phyloP scores from a whole-genome alignment of 129 eudicot genomes.

The Escallonia rubra region DNA sequence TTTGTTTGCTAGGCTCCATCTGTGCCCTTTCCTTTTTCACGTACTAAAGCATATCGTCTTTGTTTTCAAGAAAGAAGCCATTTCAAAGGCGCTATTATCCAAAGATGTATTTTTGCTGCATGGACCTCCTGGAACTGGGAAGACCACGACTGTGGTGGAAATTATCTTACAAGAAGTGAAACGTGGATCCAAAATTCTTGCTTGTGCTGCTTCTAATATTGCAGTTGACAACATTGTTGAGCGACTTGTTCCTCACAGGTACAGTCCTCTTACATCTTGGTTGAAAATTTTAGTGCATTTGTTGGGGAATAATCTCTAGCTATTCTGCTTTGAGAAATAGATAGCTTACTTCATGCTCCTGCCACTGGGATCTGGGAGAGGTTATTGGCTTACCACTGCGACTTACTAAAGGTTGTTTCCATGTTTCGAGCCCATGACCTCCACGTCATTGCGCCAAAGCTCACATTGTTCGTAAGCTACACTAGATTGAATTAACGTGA shows the following conservation, averaged over 20 bases:
- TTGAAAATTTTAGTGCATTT: too few species aligned
- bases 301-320: too few species aligned
- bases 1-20: constrained; percentile 2
- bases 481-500: too few species aligned
- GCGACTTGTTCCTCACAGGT: constrained; percentile 95
- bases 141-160: constrained; percentile 95
- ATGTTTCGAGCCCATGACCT: too few species aligned
- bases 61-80: constrained; percentile 76
- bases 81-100: constrained; percentile 82
- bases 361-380: too few species aligned
- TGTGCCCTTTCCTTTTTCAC: background rate
- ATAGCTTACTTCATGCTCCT: too few species aligned
- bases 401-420: too few species aligned
- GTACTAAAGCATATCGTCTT: constrained; percentile 15
- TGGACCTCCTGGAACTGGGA: constrained; percentile 99
- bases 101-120: constrained; percentile 91
- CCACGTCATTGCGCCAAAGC: too few species aligned
- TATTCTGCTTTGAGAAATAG: too few species aligned
- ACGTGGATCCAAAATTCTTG: constrained; percentile 96
- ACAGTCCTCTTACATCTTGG: background rate
- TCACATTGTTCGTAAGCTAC: too few species aligned
- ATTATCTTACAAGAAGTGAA: constrained; percentile 92
- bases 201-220: constrained; percentile 97
- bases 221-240: constrained; percentile 99
- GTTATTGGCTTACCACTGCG: too few species aligned